Evolutionary conservation across 805 yeast genomes (phyloP), one percentile per base, ranked within the genome.

Genomic region (Ogataea trehalophila): DNA sequence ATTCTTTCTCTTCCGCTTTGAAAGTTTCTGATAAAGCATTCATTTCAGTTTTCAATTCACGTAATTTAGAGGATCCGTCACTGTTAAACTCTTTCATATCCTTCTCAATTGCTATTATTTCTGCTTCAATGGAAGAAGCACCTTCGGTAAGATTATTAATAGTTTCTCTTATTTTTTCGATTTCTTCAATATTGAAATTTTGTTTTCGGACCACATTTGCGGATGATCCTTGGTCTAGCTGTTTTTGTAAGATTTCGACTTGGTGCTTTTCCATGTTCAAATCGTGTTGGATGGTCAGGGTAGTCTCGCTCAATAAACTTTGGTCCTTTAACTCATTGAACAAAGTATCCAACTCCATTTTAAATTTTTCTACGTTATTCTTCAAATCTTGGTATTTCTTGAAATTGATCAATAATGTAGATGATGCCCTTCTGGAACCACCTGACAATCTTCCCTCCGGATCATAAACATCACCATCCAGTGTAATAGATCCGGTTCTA

Each of bases 361-460:
- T 66, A 1, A 83, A 53, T 0, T 56, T 53, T 4, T 58, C 54
- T 39, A 85, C 63, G 40, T 77, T 76, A 1, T 51, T 48, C 54
- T 77, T 77, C 36, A 80, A 58, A 3, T 53, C 59, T 16, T 66
- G 64, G 55, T 76, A 83, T 48, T 77, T 77, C 58, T 85, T 92
- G 62, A 90, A 79, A 39, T 78, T 79, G 11, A 79, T 63, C 47
- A 91, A 71, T 3, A 85, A 65, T 0, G 89, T 77, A 1, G 79
- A 74, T 15, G 78, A 69, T 42, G 72, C 71, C 52, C 74, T 81
- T 55, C 92, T 75, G 18, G 95, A 83, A n/a, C 98, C 98, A 42
- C 99, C 99, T 1, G 97, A 87, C 26, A 94, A 71, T 7, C 96
- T 87, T 15, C 99, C 99, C 55, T 85, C 89, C 0, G 99, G 99